A percentile compares a stretch with the other conserved stretches of the same genome.
These are phyloP conservation scores for Croton setiger DNA, from an alignment of 441 rosid species.

Conservation along the genomic window DNA sequence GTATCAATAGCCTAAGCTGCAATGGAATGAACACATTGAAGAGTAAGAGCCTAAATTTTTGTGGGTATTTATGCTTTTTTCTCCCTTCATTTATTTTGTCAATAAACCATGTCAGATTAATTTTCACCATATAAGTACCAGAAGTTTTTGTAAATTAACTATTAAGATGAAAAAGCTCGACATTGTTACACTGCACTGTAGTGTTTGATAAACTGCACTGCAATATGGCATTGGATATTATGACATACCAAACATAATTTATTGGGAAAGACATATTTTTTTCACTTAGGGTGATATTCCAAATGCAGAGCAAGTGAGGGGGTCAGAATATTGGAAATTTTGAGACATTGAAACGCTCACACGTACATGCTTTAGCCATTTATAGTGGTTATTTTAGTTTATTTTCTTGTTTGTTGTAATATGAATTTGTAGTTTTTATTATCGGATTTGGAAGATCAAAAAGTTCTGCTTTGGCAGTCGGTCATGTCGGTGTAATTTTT, in stretches of 20 bases:
- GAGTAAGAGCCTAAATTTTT: background rate
- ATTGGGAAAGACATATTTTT: too few species aligned
- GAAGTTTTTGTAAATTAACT: too few species aligned
- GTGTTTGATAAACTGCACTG: too few species aligned
- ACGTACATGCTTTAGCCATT: too few species aligned
- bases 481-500: constrained; percentile 17
- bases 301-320: too few species aligned
- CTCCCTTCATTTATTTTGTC: background rate
- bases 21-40: constrained; percentile 9
- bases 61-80: background rate
- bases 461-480: constrained; percentile 10
- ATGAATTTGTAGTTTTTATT: background rate
- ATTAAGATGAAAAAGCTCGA: too few species aligned
- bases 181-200: too few species aligned
- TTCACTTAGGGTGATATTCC: too few species aligned
- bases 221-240: too few species aligned
- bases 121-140: background rate
- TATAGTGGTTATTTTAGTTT: too few species aligned
- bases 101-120: background rate
- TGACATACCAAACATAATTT: too few species aligned
- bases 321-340: background rate
- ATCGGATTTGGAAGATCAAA: constrained; percentile 9
- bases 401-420: background rate
- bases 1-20: constrained; percentile 37
- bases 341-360: background rate